phyloP scores from a whole-genome alignment of 345 rosid genomes.

The Melaleuca quinquenervia region DNA sequence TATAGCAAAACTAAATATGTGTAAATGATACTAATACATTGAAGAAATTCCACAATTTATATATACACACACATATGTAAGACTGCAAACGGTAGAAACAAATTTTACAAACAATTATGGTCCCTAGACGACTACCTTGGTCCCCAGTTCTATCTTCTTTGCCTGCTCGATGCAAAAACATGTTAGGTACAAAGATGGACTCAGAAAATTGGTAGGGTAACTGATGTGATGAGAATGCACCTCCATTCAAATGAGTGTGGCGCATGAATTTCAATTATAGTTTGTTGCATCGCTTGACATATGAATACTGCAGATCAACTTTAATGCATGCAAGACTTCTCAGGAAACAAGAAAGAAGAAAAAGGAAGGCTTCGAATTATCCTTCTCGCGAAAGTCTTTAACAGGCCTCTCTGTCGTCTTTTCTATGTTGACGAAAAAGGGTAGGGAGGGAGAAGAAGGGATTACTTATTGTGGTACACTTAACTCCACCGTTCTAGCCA shows the following conservation, averaged over 20 bases:
- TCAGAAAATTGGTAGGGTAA: too few species aligned
- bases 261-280: not conserved
- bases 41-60: not conserved
- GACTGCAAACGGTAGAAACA: not conserved
- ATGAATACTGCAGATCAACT: not conserved
- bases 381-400: not conserved
- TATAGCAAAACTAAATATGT: not conserved
- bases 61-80: not conserved
- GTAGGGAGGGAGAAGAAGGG: not conserved
- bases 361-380: not conserved
- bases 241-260: not conserved
- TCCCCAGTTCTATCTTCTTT: not conserved
- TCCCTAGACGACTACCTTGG: not conserved
- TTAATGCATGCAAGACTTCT: not conserved
- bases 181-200: too few species aligned
- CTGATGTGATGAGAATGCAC: not conserved
- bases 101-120: not conserved
- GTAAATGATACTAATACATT: not conserved
- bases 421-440: not conserved
- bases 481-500: not conserved
- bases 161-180: not conserved
- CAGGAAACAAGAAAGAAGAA: too few species aligned
- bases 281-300: not conserved
- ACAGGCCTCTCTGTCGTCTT: not conserved
- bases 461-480: too few species aligned